Percentiles rank a stretch among this genome's conserved stretches.
Conservation (phyloP, 2,329 filamentous ascomycete genomes). For the Nigrograna mackinnonii region DNA sequence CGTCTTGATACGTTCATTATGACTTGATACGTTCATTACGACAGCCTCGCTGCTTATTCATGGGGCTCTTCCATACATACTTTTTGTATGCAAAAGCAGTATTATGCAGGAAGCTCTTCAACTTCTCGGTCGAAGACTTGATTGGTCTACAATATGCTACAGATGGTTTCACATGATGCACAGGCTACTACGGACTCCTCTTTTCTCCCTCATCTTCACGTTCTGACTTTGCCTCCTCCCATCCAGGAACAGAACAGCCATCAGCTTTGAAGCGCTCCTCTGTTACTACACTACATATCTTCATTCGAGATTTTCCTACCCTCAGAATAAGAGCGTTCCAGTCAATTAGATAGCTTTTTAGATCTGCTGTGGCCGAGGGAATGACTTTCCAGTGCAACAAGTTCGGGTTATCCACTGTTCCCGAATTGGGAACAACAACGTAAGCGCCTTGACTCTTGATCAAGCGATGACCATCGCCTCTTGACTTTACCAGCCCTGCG, state of each 20-base stretch:
- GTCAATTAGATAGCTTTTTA: slow-evolving; percentile 62
- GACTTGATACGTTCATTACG: too few species aligned
- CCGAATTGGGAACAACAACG: slow-evolving; percentile 53
- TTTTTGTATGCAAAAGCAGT: too few species aligned
- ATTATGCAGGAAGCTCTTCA: too few species aligned
- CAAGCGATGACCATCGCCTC: slow-evolving; percentile 62
- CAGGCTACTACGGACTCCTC: slow-evolving; percentile 2
- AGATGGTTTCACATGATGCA: slow-evolving; percentile 9
- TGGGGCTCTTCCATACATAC: too few species aligned
- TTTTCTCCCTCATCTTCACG: slow-evolving; percentile 2
- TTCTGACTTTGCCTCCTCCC: slow-evolving; percentile 41
- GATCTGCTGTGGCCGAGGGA: slow-evolving; percentile 58
- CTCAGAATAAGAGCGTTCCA: slow-evolving; percentile 58
- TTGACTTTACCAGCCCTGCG: slow-evolving; percentile 60
- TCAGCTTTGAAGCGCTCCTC: slow-evolving; percentile 56
- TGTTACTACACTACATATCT: slow-evolving; percentile 58
- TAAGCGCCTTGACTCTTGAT: slow-evolving; percentile 62
- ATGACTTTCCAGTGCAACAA: slow-evolving; percentile 66
- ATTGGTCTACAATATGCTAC: slow-evolving; percentile 9
- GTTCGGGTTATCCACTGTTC: slow-evolving; percentile 34
- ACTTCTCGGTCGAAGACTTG: too few species aligned
- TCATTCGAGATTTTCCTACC: slow-evolving; percentile 64
- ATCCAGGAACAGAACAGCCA: slow-evolving; percentile 54
- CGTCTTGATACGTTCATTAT: too few species aligned
- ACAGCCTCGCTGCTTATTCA: too few species aligned